Percentiles rank a stretch among this genome's conserved stretches.
phyloP scores from a whole-genome alignment of 1,284 basidiomycete genomes.

The Fomitopsis pinicola region DNA sequence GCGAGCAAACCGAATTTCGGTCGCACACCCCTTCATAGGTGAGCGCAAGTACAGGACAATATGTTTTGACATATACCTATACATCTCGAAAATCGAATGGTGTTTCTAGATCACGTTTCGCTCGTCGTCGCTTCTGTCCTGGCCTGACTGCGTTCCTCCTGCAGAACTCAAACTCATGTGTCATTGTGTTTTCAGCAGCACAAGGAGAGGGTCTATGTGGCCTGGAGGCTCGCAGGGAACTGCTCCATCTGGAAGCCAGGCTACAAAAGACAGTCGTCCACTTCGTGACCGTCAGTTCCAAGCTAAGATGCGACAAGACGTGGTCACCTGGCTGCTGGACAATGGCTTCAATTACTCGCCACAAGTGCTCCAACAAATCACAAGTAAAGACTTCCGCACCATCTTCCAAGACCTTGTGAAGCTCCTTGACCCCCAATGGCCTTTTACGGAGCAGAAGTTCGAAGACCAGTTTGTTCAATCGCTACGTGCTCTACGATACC shows the following conservation, averaged over 20 bases:
- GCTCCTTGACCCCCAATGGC: conserved; percentile 66
- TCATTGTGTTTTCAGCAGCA: conserved; percentile 33
- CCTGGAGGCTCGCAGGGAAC: conserved; percentile 41
- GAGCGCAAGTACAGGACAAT: conserved; percentile 22
- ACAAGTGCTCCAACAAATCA: conserved; percentile 67
- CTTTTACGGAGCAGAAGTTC: conserved; percentile 55
- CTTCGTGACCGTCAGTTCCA: conserved; percentile 72
- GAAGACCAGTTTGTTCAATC: conserved; percentile 80
- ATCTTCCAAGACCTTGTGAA: conserved; percentile 78
- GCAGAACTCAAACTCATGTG: background rate
- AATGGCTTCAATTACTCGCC: conserved; percentile 63
- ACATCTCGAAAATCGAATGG: too few species aligned
- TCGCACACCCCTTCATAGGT: conserved; percentile 73
- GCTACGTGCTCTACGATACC: conserved; percentile 73
- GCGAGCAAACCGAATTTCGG: conserved; percentile 64
- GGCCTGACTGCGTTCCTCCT: background rate
- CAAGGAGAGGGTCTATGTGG: conserved; percentile 68
- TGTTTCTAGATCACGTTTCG: too few species aligned
- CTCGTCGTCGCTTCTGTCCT: background rate
- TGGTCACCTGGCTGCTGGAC: conserved; percentile 61
- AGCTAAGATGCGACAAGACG: conserved; percentile 69
- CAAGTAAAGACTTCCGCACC: conserved; percentile 75
- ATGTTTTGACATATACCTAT: too few species aligned
- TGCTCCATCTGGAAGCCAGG: conserved; percentile 45
- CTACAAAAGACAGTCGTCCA: conserved; percentile 67